Percentiles rank a stretch among this genome's conserved stretches.
phyloP scores from a whole-genome alignment of 805 yeast species.

The Naumovozyma baii region DNA sequence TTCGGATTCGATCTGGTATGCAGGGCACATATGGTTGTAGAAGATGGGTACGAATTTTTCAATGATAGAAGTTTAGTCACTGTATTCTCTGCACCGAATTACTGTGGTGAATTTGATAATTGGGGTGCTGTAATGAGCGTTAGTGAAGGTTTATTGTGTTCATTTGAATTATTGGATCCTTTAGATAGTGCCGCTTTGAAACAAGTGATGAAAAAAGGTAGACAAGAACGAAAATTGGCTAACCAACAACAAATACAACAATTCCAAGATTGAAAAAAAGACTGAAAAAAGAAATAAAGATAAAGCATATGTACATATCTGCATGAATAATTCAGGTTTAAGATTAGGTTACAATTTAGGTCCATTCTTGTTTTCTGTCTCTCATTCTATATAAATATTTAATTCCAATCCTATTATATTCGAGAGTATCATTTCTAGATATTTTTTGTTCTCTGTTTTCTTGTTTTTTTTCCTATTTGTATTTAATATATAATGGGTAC shows the following conservation, averaged over 20 bases:
- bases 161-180: conserved; percentile 89
- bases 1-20: conserved; percentile 71
- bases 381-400: too few species aligned
- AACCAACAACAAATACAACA: conserved; percentile 25
- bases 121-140: conserved; percentile 99
- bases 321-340: neutral
- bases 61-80: conserved; percentile 67
- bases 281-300: neutral
- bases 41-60: conserved; percentile 79
- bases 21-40: conserved; percentile 84
- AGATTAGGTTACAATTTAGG: too few species aligned
- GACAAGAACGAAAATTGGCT: conserved; percentile 70
- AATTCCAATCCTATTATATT: too few species aligned
- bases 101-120: conserved; percentile 47
- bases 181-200: conserved; percentile 86
- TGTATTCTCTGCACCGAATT: conserved; percentile 74
- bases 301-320: neutral
- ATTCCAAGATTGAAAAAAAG: neutral
- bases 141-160: conserved; percentile 81
- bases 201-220: conserved; percentile 90
- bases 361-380: too few species aligned
- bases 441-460: too few species aligned
- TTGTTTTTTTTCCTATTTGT: too few species aligned
- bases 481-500: too few species aligned
- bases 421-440: too few species aligned